These are phyloP conservation scores for Thermochaetoides thermophila DNA, from an alignment of 495 filamentous ascomycete genomes.

Conservation along the genomic window DNA sequence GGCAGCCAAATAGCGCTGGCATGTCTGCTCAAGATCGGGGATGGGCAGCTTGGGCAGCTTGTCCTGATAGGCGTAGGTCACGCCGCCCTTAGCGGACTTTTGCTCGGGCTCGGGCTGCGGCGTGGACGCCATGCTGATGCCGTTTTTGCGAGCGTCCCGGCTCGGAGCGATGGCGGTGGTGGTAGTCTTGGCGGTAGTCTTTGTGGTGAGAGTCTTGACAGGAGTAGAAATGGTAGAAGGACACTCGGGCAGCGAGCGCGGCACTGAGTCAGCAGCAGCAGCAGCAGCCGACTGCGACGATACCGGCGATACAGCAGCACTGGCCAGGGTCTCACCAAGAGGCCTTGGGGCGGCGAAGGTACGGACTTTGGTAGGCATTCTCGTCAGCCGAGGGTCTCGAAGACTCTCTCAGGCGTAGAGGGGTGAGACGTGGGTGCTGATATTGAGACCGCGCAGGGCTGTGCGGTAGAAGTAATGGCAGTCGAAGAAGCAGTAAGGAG, in stretches of 20 bases:
- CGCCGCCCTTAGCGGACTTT: constrained; percentile 36
- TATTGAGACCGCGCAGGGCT: constrained; percentile 66
- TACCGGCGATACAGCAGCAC: too few relatives aligned
- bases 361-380: constrained; percentile 39
- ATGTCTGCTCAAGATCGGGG: constrained; percentile 73
- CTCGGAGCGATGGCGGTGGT: constrained; percentile 18
- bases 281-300: too few relatives aligned
- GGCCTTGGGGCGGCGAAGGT: constrained; percentile 56
- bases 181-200: too few relatives aligned
- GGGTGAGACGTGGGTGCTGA: constrained; percentile 59
- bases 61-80: constrained; percentile 84
- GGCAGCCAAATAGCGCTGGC: constrained; percentile 65
- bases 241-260: too few relatives aligned
- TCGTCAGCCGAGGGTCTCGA: constrained; percentile 20
- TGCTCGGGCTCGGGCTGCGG: too few relatives aligned
- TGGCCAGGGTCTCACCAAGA: constrained; percentile 54
- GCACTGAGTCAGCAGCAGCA: too few relatives aligned
- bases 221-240: too few relatives aligned
- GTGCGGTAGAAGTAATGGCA: constrained; percentile 89
- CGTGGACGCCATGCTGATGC: too few relatives aligned
- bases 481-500: constrained; percentile 69
- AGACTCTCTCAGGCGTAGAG: constrained; percentile 45
- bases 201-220: constrained; percentile 14
- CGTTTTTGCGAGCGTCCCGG: too few relatives aligned
- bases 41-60: constrained; percentile 85